Percentiles rank a stretch among this genome's conserved stretches.
These are phyloP conservation scores for Alternaria consortialis DNA, from an alignment of 2,329 filamentous ascomycete genomes.

Conservation along the genomic window DNA sequence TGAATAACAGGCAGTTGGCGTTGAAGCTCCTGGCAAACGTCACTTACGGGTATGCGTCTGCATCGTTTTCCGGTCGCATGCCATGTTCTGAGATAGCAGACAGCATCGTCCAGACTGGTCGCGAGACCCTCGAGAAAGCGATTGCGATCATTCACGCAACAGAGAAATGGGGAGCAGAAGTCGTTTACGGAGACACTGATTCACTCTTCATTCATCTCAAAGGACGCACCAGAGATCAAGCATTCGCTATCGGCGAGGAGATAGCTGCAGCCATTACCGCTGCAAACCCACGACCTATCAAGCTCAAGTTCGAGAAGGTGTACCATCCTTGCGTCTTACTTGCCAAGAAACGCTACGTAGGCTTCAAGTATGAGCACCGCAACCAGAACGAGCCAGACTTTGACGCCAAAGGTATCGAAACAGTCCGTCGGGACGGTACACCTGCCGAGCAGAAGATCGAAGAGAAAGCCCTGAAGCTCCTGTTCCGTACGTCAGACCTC, in stretches of 20 bases:
- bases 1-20: constrained; percentile 93
- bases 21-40: constrained; percentile 98
- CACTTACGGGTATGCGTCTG: constrained; percentile 97
- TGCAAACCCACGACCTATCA: constrained; percentile 89
- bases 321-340: constrained; percentile 94
- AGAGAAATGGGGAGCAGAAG: constrained; percentile 88
- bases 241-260: constrained; percentile 91
- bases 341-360: constrained; percentile 97
- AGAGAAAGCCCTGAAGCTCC: constrained; percentile 85
- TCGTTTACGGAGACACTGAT: constrained; percentile 98
- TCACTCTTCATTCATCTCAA: constrained; percentile 91
- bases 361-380: constrained; percentile 90
- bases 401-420: constrained; percentile 98
- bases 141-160: constrained; percentile 92
- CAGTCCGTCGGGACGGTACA: constrained; percentile 91
- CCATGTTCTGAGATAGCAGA: constrained; percentile 97
- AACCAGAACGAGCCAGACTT: constrained; percentile 84
- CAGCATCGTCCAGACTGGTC: constrained; percentile 94
- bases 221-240: constrained; percentile 84
- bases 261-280: constrained; percentile 88
- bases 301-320: constrained; percentile 98
- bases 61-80: constrained; percentile 96
- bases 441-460: constrained; percentile 97
- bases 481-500: constrained; percentile 90
- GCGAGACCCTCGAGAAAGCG: constrained; percentile 92